A percentile compares a stretch with the other conserved stretches of the same genome.
phyloP scores from a whole-genome alignment of 495 filamentous ascomycete genomes.

The Hypoxylon intermedium region DNA sequence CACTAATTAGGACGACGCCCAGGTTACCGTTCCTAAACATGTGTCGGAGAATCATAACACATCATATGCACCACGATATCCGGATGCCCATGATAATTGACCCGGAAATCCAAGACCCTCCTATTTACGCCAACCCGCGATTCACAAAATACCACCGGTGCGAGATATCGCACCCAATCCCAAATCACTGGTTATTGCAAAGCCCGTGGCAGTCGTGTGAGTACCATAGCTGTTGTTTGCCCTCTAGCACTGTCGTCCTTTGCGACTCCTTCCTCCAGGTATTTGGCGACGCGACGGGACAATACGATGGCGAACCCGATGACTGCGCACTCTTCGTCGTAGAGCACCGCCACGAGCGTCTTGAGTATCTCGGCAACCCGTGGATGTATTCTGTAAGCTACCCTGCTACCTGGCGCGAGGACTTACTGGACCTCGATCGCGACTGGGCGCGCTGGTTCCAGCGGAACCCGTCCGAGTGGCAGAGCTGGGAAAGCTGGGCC shows the following conservation, averaged over 20 bases:
- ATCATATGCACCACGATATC: slow-evolving; percentile 43
- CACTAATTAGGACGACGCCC: too few species aligned
- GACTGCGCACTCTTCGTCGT: slow-evolving; percentile 18
- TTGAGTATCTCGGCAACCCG: slow-evolving; percentile 30
- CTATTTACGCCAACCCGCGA: slow-evolving; percentile 30
- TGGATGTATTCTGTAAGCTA: neutral
- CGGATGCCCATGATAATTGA: slow-evolving; percentile 30
- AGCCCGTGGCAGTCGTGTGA: slow-evolving; percentile 2
- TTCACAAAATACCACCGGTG: slow-evolving; percentile 30
- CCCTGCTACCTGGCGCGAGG: slow-evolving; percentile 28
- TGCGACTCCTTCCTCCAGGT: slow-evolving; percentile 7
- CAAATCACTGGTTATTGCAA: neutral
- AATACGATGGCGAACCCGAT: slow-evolving; percentile 12
- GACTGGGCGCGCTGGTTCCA: slow-evolving; percentile 3
- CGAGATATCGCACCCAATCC: slow-evolving; percentile 13
- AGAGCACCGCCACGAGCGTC: slow-evolving; percentile 31
- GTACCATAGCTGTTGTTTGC: slow-evolving; percentile 39
- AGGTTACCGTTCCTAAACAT: slow-evolving; percentile 1
- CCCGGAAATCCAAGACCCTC: neutral
- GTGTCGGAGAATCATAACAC: slow-evolving; percentile 28
- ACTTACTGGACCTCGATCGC: neutral
- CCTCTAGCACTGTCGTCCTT: neutral
- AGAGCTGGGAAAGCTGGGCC: neutral
- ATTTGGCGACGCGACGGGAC: neutral
- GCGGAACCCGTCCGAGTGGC: neutral